Evolutionary conservation across 1,284 basidiomycete species (phyloP).

Genomic region (Papiliotrema flavescens): DNA sequence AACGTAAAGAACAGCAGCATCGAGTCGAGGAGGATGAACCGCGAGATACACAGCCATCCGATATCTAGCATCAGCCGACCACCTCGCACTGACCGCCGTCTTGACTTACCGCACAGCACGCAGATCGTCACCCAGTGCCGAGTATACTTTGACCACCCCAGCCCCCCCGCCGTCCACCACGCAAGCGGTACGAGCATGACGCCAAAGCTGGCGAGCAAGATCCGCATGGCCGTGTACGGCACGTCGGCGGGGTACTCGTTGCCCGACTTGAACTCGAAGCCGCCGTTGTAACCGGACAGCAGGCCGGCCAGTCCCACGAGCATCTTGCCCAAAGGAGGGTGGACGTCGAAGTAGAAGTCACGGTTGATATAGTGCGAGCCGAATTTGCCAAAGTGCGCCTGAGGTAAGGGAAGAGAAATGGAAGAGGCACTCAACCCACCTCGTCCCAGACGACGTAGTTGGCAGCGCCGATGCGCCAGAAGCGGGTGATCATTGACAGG

Average conservation of each 20-base stretch:
- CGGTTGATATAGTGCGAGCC: constrained; percentile 80
- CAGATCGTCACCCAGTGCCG: constrained; percentile 91
- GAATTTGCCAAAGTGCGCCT: constrained; percentile 96
- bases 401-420: neutral
- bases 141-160: constrained; percentile 85
- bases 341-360: constrained; percentile 62
- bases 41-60: constrained; percentile 92
- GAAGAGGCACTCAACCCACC: constrained; percentile 28
- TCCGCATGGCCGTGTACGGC: constrained; percentile 90
- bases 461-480: constrained; percentile 87
- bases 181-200: constrained; percentile 92
- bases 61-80: constrained; percentile 63
- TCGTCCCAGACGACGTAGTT: constrained; percentile 96
- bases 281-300: constrained; percentile 84
- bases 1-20: constrained; percentile 99
- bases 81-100: neutral
- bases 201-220: constrained; percentile 90
- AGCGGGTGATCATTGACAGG: constrained; percentile 89
- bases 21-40: constrained; percentile 95
- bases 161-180: constrained; percentile 94
- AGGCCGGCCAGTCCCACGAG: constrained; percentile 90
- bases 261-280: constrained; percentile 93
- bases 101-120: constrained; percentile 75
- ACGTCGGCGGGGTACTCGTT: constrained; percentile 77
- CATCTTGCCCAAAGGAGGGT: constrained; percentile 98